Conservation (phyloP, 176 grass and related monocot genomes). For the Triticum turgidum region DNA sequence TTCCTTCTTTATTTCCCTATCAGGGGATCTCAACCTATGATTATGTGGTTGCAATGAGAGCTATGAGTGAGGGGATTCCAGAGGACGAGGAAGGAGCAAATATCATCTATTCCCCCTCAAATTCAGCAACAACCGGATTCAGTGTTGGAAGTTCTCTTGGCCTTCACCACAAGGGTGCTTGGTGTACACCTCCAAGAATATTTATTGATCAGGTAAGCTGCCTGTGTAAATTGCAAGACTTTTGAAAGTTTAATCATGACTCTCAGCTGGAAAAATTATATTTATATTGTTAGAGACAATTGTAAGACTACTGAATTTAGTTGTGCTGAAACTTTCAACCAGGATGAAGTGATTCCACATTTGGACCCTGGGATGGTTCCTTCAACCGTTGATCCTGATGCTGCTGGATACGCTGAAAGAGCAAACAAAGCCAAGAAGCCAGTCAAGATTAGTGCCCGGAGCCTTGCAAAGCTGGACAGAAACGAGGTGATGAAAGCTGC, state of each 20-base stretch:
- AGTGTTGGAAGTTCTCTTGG: slow-evolving; percentile 88
- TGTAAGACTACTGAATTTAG: slow-evolving; percentile 17
- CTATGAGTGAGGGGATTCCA: slow-evolving; percentile 86
- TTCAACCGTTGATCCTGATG: slow-evolving; percentile 88
- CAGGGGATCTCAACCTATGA: slow-evolving; percentile 98
- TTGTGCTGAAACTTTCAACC: slow-evolving; percentile 26
- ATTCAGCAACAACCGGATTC: slow-evolving; percentile 95
- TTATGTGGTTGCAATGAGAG: slow-evolving; percentile 97
- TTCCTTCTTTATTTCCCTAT: slow-evolving; percentile 27
- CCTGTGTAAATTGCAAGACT: neutral
- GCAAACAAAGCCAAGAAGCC: slow-evolving; percentile 47
- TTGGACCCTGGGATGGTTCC: slow-evolving; percentile 88
- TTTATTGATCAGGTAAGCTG: slow-evolving; percentile 75
- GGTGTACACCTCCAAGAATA: slow-evolving; percentile 98
- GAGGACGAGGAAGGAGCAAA: slow-evolving; percentile 82
- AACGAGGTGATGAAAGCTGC: slow-evolving; percentile 88
- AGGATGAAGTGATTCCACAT: slow-evolving; percentile 98
- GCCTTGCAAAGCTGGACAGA: slow-evolving; percentile 90
- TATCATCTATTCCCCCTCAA: slow-evolving; percentile 83
- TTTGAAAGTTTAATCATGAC: slow-evolving; percentile 21
- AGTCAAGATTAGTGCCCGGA: slow-evolving; percentile 95
- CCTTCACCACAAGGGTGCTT: slow-evolving; percentile 90
- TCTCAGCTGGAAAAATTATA: neutral
- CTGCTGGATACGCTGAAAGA: slow-evolving; percentile 42
- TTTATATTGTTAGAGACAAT: slow-evolving; percentile 4